phyloP scores from a whole-genome alignment of 192 early-diverging fungal species.

The Podila epicladia region DNA sequence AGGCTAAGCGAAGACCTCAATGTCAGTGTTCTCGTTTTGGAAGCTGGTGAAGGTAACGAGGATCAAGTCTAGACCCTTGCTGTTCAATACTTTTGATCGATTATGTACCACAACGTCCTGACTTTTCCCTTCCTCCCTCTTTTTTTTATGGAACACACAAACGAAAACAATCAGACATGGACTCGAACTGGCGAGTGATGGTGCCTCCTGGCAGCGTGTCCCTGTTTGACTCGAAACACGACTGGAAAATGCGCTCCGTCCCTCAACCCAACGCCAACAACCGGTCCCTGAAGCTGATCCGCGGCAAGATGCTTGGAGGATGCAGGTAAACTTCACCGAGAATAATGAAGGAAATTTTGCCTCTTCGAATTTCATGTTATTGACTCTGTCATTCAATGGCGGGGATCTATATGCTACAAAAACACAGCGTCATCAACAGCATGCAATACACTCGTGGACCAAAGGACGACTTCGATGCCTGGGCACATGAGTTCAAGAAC shows the following conservation, averaged over 20 bases:
- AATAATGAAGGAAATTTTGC: too few species aligned
- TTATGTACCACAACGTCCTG: too few species aligned
- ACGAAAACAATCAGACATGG: too few species aligned
- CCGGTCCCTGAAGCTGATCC: constrained; percentile 7
- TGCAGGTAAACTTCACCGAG: constrained; percentile 10
- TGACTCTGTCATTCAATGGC: too few species aligned
- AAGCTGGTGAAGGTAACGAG: constrained; percentile 15
- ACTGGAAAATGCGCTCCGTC: constrained; percentile 6
- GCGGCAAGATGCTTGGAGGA: constrained; percentile 18
- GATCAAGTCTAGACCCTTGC: background rate
- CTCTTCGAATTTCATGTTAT: background rate
- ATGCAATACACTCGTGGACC: constrained; percentile 24
- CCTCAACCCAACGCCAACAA: constrained; percentile 20
- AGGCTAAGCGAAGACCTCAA: constrained; percentile 18
- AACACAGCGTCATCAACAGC: constrained; percentile 6
- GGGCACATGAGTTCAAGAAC: constrained; percentile 16
- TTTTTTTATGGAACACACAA: too few species aligned
- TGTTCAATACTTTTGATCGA: too few species aligned
- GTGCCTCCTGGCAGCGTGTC: background rate
- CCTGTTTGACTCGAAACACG: constrained; percentile 6
- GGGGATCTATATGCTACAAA: too few species aligned
- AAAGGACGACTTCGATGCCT: constrained; percentile 7
- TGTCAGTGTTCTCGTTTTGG: constrained; percentile 21
- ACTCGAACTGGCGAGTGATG: background rate
- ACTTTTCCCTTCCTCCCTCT: too few species aligned